phyloP scores from a whole-genome alignment of 441 rosid genomes.

The Adansonia madagascariensis region DNA sequence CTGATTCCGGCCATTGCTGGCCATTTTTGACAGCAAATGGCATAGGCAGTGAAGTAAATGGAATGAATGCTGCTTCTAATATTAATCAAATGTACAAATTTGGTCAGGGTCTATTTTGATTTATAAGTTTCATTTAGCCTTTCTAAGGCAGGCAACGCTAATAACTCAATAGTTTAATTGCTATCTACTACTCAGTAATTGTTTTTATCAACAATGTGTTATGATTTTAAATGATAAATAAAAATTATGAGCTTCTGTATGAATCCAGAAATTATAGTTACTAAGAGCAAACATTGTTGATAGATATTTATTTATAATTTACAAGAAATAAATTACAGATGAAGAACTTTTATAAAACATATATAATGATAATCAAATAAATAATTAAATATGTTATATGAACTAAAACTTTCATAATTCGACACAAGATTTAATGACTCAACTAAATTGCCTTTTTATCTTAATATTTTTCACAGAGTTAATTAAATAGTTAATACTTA shows the following conservation, averaged over 20 bases:
- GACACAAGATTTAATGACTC: no score
- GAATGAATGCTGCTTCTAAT: neutral
- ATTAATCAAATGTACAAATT: neutral
- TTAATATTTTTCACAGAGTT: no score
- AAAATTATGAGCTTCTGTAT: neutral
- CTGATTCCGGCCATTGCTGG: slow-evolving; percentile 23
- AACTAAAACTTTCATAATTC: no score
- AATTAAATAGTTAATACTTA: no score
- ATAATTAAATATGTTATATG: no score
- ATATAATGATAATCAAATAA: neutral
- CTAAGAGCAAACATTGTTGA: neutral
- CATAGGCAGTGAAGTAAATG: neutral
- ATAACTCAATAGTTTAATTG: neutral
- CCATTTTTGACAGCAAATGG: slow-evolving; percentile 23
- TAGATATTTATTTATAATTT: neutral
- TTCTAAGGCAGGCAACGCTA: neutral
- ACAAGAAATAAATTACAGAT: neutral
- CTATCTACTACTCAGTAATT: no score
- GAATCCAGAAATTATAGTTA: no score
- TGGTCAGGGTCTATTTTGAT: neutral
- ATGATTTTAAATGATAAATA: neutral
- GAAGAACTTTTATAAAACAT: neutral
- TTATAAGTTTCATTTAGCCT: neutral
- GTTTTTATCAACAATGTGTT: neutral
- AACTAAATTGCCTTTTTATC: no score